Base-by-base conservation (phyloP, 2,329 filamentous ascomycete species). In the Fusarium sp. region DNA sequence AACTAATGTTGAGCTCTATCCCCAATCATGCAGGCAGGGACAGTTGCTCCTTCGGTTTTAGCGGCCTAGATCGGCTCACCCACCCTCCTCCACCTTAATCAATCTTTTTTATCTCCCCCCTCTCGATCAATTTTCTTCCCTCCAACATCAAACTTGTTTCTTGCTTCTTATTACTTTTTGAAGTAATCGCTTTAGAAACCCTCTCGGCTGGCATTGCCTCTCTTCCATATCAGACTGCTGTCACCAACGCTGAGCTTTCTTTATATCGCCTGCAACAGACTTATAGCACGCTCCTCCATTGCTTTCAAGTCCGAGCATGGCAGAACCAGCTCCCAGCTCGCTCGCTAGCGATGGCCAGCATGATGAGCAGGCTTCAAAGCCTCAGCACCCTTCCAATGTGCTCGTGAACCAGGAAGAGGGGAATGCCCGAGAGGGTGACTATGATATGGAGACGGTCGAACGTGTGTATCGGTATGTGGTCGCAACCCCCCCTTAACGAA, bases 241-340 rank as follows among this genome's bases (percentile, higher is more conserved):
- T 22, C 50, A 27, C 52, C 45, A 52, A 47, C 25, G 52, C 47
- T 56, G 58, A 20, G 25, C 17, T 25, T 32, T 17, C 62, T n/a
- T 20, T 17, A 17, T 14, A 52, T 59, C 52, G 32, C 67, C 63
- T 61, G 67, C 68, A 58, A 63, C 30, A 82, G 82, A 85, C 85
- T 84, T 80, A 81, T 84, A 85, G 86, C 86, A 88, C 80, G 85
- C 86, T 77, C 82, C 73, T 84, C 86, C 86, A 87, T 88, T 88
- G 86, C 85, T 87, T 80, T 83, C 78, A 76, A 81, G 85, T 85
- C 84, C 27, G 78, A 85, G 83, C 84, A 88, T 88, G 87, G 85
- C 85, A 75, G 77, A 82, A 69, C 76, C 76, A 71, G 70, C 78
- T 69, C 69, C 73, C 54, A 75, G 74, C 60, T 76, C 81, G 71